Conservation (phyloP, 176 grass and related monocot genomes). For the Carex pumila region DNA sequence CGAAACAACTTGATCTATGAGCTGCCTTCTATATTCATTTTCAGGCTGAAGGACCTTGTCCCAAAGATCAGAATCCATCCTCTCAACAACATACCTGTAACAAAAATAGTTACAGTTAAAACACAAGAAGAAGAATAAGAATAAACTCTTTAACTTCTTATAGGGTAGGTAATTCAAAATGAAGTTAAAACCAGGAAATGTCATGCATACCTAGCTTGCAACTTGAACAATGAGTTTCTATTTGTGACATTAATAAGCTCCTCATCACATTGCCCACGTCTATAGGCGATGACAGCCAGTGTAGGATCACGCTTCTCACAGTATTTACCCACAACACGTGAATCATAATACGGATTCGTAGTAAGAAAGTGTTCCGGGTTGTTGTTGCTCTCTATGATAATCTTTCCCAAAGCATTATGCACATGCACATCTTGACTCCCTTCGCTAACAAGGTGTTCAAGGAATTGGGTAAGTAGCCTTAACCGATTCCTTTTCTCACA, state of each 20-base stretch:
- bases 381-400: slow-evolving; percentile 95
- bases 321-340: slow-evolving; percentile 92
- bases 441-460: slow-evolving; percentile 88
- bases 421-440: slow-evolving; percentile 98
- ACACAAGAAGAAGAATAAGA: slow-evolving; percentile 12
- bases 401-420: slow-evolving; percentile 93
- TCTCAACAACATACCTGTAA: slow-evolving; percentile 88
- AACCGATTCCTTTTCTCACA: slow-evolving; percentile 95
- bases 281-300: slow-evolving; percentile 93
- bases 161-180: not conserved
- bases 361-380: slow-evolving; percentile 97
- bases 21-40: slow-evolving; percentile 96
- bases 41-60: slow-evolving; percentile 92
- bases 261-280: slow-evolving; percentile 85
- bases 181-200: not conserved
- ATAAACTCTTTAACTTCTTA: not conserved
- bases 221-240: slow-evolving; percentile 90
- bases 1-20: slow-evolving; percentile 98
- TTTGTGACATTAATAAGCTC: slow-evolving; percentile 90
- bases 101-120: slow-evolving; percentile 19
- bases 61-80: slow-evolving; percentile 95
- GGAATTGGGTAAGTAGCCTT: slow-evolving; percentile 71
- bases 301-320: slow-evolving; percentile 97
- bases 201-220: slow-evolving; percentile 74
- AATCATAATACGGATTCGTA: slow-evolving; percentile 97